Base-by-base conservation (phyloP, 2,329 filamentous ascomycete genomes). In the Sclerotinia minor region DNA sequence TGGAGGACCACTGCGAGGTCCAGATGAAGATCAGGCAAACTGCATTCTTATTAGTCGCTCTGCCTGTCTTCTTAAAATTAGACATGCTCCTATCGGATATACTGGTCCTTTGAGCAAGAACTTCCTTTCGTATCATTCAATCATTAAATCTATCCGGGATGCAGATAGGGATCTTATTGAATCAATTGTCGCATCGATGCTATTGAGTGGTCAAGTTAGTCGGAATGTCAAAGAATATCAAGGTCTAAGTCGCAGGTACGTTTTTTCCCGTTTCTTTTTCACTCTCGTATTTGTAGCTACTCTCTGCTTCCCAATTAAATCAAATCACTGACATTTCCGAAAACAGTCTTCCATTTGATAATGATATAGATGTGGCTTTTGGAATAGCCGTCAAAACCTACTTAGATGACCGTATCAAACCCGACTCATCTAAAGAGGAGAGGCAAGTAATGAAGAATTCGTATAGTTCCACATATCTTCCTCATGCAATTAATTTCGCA, bases 101-200 rank as follows among this genome's bases (percentile, higher is more conserved):
- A 97, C 94, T 2, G 95, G 95, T 0, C 94, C 95, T 1, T 84
- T 99, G 1, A 97, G 93, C 82, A 90, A 95, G 78, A 93, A 94
- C 72, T 83, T 97, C 64, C 84, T 99, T 53, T 89, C 88, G 35
- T 99, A 94, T 81, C 91, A 92, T 69, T 94, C 92, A 1, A 83
- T 98, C 68, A 88, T 92, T 52, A 89, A 89, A 2, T 87, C 91
- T 52, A 89, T 97, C 32, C 90, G 94, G 50, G 87, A 90, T 71
- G 87, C 89, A 45, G 84, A 96, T 71, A 87, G 95, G 59, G 93
- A 96, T 77, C 80, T 98, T 47, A 81, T 95, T 19, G 95, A 99
- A 79, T 90, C 92, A 53, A 87, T 94, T 71, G 83, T 94, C 26
- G 89, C 89, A 7, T 89, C 90, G 41, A 87, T 97, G 81, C 89